Percentiles rank a stretch among this genome's conserved stretches.
phyloP scores from a whole-genome alignment of 192 early-diverging fungal species.

The Diversispora epigaea region DNA sequence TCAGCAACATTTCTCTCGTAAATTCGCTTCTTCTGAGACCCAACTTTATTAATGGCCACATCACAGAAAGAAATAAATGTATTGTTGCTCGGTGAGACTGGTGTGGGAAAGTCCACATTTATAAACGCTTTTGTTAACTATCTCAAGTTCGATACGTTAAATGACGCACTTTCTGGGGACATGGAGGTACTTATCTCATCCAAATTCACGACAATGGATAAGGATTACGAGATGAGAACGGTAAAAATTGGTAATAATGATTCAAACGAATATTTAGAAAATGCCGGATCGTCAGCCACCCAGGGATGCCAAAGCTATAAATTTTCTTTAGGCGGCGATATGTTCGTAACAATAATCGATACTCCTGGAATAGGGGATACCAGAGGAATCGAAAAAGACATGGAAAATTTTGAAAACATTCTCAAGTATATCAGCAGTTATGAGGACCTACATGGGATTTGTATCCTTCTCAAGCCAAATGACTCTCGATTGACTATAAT shows the following conservation, averaged over 20 bases:
- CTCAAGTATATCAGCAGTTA: slow-evolving; percentile 31
- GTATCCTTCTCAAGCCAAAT: slow-evolving; percentile 34
- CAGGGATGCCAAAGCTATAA: slow-evolving; percentile 32
- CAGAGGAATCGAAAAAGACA: slow-evolving; percentile 34
- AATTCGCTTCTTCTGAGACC: too few species aligned
- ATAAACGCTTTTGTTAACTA: slow-evolving; percentile 41
- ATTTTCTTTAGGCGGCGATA: slow-evolving; percentile 30
- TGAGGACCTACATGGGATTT: slow-evolving; percentile 33
- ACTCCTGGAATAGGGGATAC: slow-evolving; percentile 39
- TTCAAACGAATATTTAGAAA: slow-evolving; percentile 25
- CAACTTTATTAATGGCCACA: too few species aligned
- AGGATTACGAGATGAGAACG: slow-evolving; percentile 8
- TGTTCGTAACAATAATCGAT: slow-evolving; percentile 33
- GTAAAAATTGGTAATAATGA: slow-evolving; percentile 35
- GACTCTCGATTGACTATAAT: slow-evolving; percentile 29
- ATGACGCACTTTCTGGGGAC: slow-evolving; percentile 27
- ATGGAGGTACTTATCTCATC: slow-evolving; percentile 33
- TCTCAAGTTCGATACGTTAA: slow-evolving; percentile 33
- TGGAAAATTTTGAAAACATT: slow-evolving; percentile 35
- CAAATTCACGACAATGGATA: slow-evolving; percentile 24
- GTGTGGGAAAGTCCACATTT: slow-evolving; percentile 41
- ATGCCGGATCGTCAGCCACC: slow-evolving; percentile 27
- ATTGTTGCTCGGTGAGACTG: slow-evolving; percentile 11
- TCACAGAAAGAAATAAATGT: not conserved
- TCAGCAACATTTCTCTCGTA: too few species aligned